A percentile compares a stretch with the other conserved stretches of the same genome.
These are phyloP conservation scores for Metarhizium sp. DNA, from an alignment of 2,329 filamentous ascomycete genomes.

Conservation along the genomic window DNA sequence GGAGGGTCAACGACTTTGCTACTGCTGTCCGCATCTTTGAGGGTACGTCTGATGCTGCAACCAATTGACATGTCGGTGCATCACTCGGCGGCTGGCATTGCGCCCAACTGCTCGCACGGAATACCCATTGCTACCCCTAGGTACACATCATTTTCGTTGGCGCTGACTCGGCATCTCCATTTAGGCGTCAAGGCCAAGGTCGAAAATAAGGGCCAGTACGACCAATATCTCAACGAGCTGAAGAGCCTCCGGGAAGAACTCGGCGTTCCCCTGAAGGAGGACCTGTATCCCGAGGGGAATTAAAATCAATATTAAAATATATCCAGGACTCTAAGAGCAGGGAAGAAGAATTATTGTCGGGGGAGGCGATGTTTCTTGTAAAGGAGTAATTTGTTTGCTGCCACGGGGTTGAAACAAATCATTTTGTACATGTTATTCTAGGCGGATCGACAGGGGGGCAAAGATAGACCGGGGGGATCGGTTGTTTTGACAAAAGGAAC, in stretches of 20 bases:
- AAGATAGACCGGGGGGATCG: slow-evolving; percentile 9
- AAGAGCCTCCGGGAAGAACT: slow-evolving; percentile 90
- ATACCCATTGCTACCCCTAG: neutral
- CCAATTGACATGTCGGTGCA: neutral
- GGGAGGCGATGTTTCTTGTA: neutral
- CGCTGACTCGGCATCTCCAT: neutral
- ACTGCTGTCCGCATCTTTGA: slow-evolving; percentile 98
- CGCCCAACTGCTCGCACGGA: neutral
- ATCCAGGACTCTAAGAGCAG: neutral
- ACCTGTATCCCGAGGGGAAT: slow-evolving; percentile 67
- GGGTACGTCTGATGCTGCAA: slow-evolving; percentile 54
- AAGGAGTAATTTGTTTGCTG: slow-evolving; percentile 2
- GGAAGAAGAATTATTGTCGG: neutral
- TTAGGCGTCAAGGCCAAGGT: slow-evolving; percentile 97
- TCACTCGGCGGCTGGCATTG: neutral
- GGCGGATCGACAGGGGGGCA: slow-evolving; percentile 15
- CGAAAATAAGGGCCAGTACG: slow-evolving; percentile 95
- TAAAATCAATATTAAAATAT: slow-evolving; percentile 19
- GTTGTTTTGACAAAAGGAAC: slow-evolving; percentile 20
- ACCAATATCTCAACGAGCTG: slow-evolving; percentile 91
- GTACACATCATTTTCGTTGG: neutral
- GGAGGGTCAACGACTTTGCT: slow-evolving; percentile 96
- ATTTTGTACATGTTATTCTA: slow-evolving; percentile 28
- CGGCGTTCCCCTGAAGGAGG: slow-evolving; percentile 83
- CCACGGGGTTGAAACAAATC: slow-evolving; percentile 10